phyloP scores from a whole-genome alignment of 2,329 filamentous ascomycete species.

The Tolypocladium ovalisporum region DNA sequence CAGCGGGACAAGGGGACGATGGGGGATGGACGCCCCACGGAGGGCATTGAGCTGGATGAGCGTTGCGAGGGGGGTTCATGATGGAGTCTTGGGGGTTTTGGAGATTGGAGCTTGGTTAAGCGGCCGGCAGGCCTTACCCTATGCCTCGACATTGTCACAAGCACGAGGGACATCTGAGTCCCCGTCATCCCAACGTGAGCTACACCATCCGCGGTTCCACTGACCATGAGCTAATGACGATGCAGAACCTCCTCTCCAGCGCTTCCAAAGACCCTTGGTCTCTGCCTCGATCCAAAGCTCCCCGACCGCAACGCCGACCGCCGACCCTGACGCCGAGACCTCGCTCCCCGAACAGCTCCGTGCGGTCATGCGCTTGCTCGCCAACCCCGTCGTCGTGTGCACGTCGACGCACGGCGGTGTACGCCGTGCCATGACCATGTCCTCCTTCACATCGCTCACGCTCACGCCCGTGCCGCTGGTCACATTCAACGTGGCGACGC shows the following conservation, averaged over 20 bases:
- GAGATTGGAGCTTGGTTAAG: constrained; percentile 5
- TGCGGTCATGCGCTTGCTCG: constrained; percentile 40
- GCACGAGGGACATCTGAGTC: not conserved
- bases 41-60: constrained; percentile 6
- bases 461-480: constrained; percentile 40
- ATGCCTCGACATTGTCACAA: not conserved
- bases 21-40: not conserved
- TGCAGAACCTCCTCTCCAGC: not conserved
- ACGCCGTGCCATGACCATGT: constrained; percentile 46
- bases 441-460: constrained; percentile 45
- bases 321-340: constrained; percentile 19
- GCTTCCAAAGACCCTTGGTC: not conserved
- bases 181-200: not conserved
- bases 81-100: constrained; percentile 6
- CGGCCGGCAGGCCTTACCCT: constrained; percentile 1
- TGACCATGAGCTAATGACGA: not conserved
- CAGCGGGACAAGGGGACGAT: not conserved
- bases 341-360: constrained; percentile 37
- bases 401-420: constrained; percentile 28
- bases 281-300: constrained; percentile 7
- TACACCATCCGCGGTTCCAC: too few species aligned
- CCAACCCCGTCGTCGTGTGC: constrained; percentile 45
- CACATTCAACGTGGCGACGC: constrained; percentile 46
- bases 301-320: constrained; percentile 16
- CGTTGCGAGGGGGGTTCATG: constrained; percentile 6